A percentile compares a stretch with the other conserved stretches of the same genome.
Evolutionary conservation across 768 basidiomycete genomes (phyloP).

Genomic region (Boletus reticuloceps): DNA sequence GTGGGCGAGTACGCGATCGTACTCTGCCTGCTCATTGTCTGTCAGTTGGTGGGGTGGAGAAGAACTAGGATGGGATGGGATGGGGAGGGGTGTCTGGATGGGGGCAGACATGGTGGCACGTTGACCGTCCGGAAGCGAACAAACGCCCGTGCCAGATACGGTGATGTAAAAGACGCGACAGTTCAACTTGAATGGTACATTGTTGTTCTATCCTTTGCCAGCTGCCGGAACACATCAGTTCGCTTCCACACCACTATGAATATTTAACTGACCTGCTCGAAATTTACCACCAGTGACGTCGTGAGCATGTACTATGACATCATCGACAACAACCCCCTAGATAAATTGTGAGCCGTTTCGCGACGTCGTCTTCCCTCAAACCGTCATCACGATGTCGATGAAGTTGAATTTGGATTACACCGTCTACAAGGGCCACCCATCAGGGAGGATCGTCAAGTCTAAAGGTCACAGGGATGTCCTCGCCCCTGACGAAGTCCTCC

Average conservation of each 20-base stretch:
- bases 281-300: too few relatives aligned
- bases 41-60: conserved; percentile 39
- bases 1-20: conserved; percentile 55
- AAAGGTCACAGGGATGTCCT: conserved; percentile 15
- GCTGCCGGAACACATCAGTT: too few relatives aligned
- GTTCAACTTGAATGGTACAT: too few relatives aligned
- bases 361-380: not conserved
- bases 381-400: conserved; percentile 11
- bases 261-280: too few relatives aligned
- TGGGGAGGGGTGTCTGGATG: conserved; percentile 21
- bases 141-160: not conserved
- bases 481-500: conserved; percentile 27
- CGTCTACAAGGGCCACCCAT: conserved; percentile 29
- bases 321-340: not conserved
- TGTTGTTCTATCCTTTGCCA: too few relatives aligned
- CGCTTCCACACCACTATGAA: too few relatives aligned
- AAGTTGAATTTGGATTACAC: conserved; percentile 25
- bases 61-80: conserved; percentile 25
- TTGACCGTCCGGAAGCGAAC: not conserved
- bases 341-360: not conserved
- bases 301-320: too few relatives aligned
- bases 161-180: not conserved
- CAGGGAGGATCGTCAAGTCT: conserved; percentile 19
- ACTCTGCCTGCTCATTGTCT: conserved; percentile 46
- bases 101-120: conserved; percentile 5